phyloP scores from a whole-genome alignment of 1,284 basidiomycete species.

The Puccinia triticina region DNA sequence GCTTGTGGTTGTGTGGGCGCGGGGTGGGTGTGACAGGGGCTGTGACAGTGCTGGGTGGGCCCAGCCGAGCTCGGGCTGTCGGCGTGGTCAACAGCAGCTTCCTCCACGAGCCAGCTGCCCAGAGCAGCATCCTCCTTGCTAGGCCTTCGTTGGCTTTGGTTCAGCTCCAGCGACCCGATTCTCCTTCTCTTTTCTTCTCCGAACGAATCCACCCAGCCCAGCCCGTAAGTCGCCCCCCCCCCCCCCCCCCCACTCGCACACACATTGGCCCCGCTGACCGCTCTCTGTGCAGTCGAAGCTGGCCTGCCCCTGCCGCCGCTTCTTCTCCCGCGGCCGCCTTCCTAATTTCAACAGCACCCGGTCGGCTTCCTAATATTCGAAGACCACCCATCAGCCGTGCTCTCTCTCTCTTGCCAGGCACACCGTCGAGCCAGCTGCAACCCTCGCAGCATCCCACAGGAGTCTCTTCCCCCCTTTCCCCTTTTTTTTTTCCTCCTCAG shows the following conservation, averaged over 20 bases:
- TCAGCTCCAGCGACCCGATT: not conserved
- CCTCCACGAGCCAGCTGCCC: no score
- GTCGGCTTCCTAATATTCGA: not conserved
- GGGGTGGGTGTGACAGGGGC: no score
- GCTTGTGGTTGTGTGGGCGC: no score
- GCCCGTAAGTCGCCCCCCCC: no score
- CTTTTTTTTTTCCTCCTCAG: not conserved
- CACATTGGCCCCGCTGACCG: no score
- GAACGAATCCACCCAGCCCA: no score
- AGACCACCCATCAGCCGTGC: no score
- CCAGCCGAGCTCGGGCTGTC: no score
- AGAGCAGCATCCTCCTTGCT: not conserved
- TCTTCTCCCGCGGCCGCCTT: not conserved
- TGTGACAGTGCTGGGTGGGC: no score
- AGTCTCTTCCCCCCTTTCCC: not conserved
- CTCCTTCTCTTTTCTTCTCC: not conserved
- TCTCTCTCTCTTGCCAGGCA: not conserved
- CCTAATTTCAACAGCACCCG: not conserved
- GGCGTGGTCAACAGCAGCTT: no score
- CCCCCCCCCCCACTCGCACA: no score
- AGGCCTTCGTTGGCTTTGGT: conserved; percentile 20
- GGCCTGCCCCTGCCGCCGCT: not conserved
- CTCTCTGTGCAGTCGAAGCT: no score
- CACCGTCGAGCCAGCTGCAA: not conserved
- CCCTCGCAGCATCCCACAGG: not conserved